These are phyloP conservation scores for Flaveria brownii DNA, from an alignment of 129 eudicot species.

Conservation along the genomic window DNA sequence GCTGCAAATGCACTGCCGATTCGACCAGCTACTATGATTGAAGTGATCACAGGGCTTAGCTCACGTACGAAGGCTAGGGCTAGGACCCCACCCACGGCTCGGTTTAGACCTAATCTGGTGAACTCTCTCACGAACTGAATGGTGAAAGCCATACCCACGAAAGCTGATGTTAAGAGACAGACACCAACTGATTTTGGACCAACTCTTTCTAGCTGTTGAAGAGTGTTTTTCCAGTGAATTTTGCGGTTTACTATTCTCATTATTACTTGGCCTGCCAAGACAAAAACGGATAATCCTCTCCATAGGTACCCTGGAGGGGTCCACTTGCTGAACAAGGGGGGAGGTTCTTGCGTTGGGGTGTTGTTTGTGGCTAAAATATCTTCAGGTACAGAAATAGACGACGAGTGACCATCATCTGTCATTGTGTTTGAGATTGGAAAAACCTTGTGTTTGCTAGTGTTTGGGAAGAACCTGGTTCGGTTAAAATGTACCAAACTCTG, in stretches of 20 bases:
- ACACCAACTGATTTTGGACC: slow-evolving; percentile 97
- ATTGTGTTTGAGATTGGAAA: slow-evolving; percentile 34
- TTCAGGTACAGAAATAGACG: slow-evolving; percentile 39
- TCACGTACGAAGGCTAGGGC: slow-evolving; percentile 88
- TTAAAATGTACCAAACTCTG: slow-evolving; percentile 28
- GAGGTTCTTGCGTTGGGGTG: slow-evolving; percentile 32
- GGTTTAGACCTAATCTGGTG: slow-evolving; percentile 80
- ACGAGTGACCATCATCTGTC: slow-evolving; percentile 50
- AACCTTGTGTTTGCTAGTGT: slow-evolving; percentile 31
- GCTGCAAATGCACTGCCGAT: slow-evolving; percentile 82
- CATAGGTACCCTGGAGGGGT: slow-evolving; percentile 80
- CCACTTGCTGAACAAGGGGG: slow-evolving; percentile 60
- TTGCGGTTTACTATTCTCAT: slow-evolving; percentile 64
- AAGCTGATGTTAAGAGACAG: slow-evolving; percentile 80
- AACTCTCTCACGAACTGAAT: slow-evolving; percentile 91
- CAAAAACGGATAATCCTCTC: slow-evolving; percentile 74
- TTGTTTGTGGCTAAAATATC: slow-evolving; percentile 39
- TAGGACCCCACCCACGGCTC: slow-evolving; percentile 90
- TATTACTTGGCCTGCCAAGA: slow-evolving; percentile 82
- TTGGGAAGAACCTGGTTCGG: slow-evolving; percentile 25
- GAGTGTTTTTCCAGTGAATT: slow-evolving; percentile 92
- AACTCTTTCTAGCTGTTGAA: slow-evolving; percentile 88
- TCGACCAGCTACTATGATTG: slow-evolving; percentile 90
- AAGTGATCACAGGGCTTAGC: slow-evolving; percentile 86
- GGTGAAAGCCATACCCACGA: slow-evolving; percentile 94